Conservation (phyloP, 2,329 filamentous ascomycete species). For the Aspergillus neotritici region DNA sequence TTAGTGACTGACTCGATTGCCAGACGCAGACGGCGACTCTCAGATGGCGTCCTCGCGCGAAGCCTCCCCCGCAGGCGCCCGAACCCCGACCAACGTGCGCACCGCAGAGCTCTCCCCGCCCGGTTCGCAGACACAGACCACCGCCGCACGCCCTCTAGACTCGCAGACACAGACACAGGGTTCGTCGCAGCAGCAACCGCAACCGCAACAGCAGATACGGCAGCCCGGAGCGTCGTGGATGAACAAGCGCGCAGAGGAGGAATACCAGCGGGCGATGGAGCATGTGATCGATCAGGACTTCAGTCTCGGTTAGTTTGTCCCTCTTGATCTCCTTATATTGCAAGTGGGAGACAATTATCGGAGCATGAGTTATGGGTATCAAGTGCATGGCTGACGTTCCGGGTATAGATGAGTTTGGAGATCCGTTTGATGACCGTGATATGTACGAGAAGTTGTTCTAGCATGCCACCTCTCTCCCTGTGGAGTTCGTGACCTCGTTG, state of each 20-base stretch:
- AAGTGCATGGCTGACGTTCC: background rate
- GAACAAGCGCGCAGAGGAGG: slow-evolving; percentile 54
- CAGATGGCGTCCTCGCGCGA: slow-evolving; percentile 50
- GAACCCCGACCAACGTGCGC: slow-evolving; percentile 37
- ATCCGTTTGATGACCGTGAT: slow-evolving; percentile 42
- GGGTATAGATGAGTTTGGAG: slow-evolving; percentile 40
- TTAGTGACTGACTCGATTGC: too few relatives aligned
- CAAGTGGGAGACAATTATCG: background rate
- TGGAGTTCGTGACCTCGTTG: too few relatives aligned
- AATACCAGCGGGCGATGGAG: slow-evolving; percentile 48
- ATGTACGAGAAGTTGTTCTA: slow-evolving; percentile 24
- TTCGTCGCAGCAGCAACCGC: slow-evolving; percentile 8
- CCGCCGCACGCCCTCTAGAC: background rate
- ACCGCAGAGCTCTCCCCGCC: slow-evolving; percentile 51
- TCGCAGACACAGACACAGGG: background rate
- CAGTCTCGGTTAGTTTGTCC: slow-evolving; percentile 37
- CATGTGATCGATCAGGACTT: slow-evolving; percentile 49
- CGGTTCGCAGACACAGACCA: slow-evolving; percentile 41
- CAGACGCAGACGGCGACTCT: slow-evolving; percentile 52
- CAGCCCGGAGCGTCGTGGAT: slow-evolving; percentile 50
- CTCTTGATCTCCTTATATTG: background rate
- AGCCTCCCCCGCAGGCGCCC: slow-evolving; percentile 33
- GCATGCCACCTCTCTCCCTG: background rate
- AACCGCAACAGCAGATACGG: slow-evolving; percentile 27
- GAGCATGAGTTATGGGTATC: background rate